A percentile compares a stretch with the other conserved stretches of the same genome.
phyloP scores from a whole-genome alignment of 768 basidiomycete species.

The Paxillus rubicundulus region DNA sequence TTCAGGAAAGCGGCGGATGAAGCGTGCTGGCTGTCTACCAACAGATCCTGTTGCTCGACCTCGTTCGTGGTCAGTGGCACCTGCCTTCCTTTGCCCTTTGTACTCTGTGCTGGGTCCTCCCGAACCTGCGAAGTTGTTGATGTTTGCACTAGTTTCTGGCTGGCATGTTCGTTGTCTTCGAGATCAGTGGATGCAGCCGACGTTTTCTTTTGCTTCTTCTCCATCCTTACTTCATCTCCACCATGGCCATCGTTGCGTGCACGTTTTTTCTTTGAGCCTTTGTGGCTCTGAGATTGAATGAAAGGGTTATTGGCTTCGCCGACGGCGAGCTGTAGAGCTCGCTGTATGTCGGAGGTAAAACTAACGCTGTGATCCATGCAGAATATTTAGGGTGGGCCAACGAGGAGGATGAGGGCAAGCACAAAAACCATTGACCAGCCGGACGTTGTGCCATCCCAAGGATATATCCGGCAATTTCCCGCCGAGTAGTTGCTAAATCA shows the following conservation, averaged over 20 bases:
- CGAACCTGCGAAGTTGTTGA: background rate
- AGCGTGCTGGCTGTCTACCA: constrained; percentile 38
- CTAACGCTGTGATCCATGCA: constrained; percentile 18
- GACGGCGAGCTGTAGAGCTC: constrained; percentile 49
- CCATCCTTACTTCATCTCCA: constrained; percentile 14
- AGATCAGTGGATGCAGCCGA: background rate
- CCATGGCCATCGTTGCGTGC: constrained; percentile 15
- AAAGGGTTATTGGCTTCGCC: constrained; percentile 45
- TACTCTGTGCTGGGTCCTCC: constrained; percentile 27
- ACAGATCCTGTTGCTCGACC: constrained; percentile 19
- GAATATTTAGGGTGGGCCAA: constrained; percentile 41
- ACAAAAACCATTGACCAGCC: constrained; percentile 8
- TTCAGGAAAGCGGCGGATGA: constrained; percentile 60
- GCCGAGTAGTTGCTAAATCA: constrained; percentile 20
- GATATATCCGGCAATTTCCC: background rate
- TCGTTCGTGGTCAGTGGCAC: constrained; percentile 26
- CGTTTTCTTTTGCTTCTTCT: constrained; percentile 37
- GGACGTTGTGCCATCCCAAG: constrained; percentile 1
- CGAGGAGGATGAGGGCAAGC: constrained; percentile 42
- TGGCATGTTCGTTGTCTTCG: constrained; percentile 18
- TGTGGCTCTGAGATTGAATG: constrained; percentile 21
- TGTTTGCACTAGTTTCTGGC: background rate
- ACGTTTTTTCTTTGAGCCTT: constrained; percentile 37
- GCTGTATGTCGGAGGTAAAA: constrained; percentile 46
- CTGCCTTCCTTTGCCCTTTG: constrained; percentile 36